Evolutionary conservation across 2,329 filamentous ascomycete species (phyloP).

Genomic region (Fusarium dlaminii): DNA sequence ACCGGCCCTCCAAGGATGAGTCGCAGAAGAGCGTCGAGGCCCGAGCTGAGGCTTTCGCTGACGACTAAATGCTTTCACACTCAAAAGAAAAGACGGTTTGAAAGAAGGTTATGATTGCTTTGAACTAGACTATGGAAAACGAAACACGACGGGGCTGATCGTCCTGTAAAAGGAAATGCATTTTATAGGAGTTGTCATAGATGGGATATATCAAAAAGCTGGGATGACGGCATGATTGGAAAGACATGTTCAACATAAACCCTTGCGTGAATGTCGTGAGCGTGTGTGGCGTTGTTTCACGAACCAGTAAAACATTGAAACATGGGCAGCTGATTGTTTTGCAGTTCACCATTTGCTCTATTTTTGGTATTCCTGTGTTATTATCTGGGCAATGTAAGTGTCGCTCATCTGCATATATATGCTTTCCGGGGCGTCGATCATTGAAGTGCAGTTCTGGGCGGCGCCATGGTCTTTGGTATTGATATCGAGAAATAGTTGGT

Average conservation of each 20-base stretch:
- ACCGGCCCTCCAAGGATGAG: constrained; percentile 54
- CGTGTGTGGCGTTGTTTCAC: not conserved
- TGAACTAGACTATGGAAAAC: constrained; percentile 24
- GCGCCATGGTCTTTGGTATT: not conserved
- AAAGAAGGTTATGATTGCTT: constrained; percentile 15
- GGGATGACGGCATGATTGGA: not conserved
- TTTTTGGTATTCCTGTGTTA: not conserved
- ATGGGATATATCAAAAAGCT: constrained; percentile 31
- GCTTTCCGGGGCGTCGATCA: not conserved
- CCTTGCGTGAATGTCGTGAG: not conserved
- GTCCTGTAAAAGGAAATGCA: constrained; percentile 18
- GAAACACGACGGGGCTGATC: constrained; percentile 7
- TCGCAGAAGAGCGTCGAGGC: constrained; percentile 50
- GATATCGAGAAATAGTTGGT: not conserved
- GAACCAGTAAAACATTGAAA: not conserved
- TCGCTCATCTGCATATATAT: not conserved
- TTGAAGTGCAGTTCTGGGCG: not conserved
- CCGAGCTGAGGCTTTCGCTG: constrained; percentile 54
- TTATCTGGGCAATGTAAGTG: not conserved
- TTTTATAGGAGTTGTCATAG: constrained; percentile 35
- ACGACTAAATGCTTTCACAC: constrained; percentile 44
- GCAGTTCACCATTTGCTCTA: not conserved
- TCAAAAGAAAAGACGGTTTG: not conserved
- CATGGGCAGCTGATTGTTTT: not conserved
- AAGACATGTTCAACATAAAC: not conserved